Percentiles rank a stretch among this genome's conserved stretches.
phyloP scores from a whole-genome alignment of 192 early-diverging fungal genomes.

The Physocladia obscura region DNA sequence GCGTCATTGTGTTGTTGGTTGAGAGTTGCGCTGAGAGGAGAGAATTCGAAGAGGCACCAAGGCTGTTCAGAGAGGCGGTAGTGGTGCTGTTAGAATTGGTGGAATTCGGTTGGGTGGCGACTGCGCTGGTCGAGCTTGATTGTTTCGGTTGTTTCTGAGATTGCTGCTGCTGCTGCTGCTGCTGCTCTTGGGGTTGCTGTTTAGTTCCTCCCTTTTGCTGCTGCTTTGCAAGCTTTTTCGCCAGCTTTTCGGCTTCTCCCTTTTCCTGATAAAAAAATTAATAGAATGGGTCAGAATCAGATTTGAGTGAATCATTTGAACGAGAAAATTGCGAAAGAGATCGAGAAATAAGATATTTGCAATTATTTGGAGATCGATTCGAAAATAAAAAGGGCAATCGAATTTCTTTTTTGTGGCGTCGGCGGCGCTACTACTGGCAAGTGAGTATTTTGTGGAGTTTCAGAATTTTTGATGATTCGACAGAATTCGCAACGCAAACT shows the following conservation, averaged over 20 bases:
- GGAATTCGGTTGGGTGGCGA: conserved; percentile 12
- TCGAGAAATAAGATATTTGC: too few relatives aligned
- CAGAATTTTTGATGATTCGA: too few relatives aligned
- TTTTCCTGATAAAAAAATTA: conserved; percentile 50
- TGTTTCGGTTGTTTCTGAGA: conserved; percentile 3
- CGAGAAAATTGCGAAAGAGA: too few relatives aligned
- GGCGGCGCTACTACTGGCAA: too few relatives aligned
- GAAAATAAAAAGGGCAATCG: not conserved
- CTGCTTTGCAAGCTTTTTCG: conserved; percentile 37
- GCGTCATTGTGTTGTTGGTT: too few relatives aligned
- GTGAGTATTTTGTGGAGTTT: too few relatives aligned
- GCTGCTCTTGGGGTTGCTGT: not conserved
- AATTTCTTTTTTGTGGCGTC: too few relatives aligned
- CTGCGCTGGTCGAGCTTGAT: not conserved
- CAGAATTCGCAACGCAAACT: too few relatives aligned
- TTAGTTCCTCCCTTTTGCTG: conserved; percentile 28
- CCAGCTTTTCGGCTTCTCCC: conserved; percentile 75
- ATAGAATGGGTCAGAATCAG: too few relatives aligned
- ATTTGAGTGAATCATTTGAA: too few relatives aligned
- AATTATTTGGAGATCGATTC: not conserved
- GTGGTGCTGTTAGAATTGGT: not conserved
- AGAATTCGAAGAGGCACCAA: not conserved
- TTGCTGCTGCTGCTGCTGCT: conserved; percentile 26
- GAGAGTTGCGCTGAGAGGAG: not conserved
- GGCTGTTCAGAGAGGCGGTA: not conserved